These are phyloP conservation scores for Erysiphe pulchra DNA, from an alignment of 2,329 filamentous ascomycete species.

Conservation along the genomic window DNA sequence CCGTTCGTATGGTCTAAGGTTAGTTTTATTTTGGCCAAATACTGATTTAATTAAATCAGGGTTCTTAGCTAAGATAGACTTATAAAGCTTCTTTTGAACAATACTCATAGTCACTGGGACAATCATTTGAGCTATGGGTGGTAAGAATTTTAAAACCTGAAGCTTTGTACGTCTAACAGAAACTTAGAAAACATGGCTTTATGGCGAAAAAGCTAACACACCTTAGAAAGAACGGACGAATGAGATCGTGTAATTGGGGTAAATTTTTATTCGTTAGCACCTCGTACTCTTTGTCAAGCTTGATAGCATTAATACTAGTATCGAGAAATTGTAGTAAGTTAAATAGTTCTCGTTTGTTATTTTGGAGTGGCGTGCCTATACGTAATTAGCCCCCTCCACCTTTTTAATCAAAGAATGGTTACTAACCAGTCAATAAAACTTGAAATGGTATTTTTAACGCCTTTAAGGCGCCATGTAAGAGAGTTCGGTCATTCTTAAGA, in stretches of 20 bases:
- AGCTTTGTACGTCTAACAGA: slow-evolving; percentile 50
- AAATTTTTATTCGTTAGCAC: slow-evolving; percentile 69
- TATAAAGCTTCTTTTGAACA: slow-evolving; percentile 82
- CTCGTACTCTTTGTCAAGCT: slow-evolving; percentile 48
- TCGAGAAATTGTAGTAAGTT: slow-evolving; percentile 93
- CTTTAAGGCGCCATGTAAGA: slow-evolving; percentile 50
- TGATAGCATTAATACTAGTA: slow-evolving; percentile 35
- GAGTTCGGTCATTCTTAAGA: slow-evolving; percentile 73
- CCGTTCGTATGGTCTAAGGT: slow-evolving; percentile 40
- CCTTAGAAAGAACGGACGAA: slow-evolving; percentile 42
- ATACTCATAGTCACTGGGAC: slow-evolving; percentile 86
- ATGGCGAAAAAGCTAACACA: slow-evolving; percentile 1
- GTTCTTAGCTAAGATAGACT: slow-evolving; percentile 78
- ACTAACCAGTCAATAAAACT: slow-evolving; percentile 46
- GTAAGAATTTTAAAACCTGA: slow-evolving; percentile 73
- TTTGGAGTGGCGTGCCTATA: slow-evolving; percentile 58
- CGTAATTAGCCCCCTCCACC: slow-evolving; percentile 6
- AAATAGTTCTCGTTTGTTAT: slow-evolving; percentile 84
- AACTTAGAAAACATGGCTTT: background rate
- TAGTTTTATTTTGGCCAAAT: slow-evolving; percentile 36
- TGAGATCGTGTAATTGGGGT: slow-evolving; percentile 53
- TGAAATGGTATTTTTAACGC: slow-evolving; percentile 59
- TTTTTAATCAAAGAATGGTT: slow-evolving; percentile 52
- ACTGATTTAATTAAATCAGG: slow-evolving; percentile 71
- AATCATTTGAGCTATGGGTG: slow-evolving; percentile 85